Evolutionary conservation across 768 basidiomycete species (phyloP).

Genomic region (Royoungia palumana): DNA sequence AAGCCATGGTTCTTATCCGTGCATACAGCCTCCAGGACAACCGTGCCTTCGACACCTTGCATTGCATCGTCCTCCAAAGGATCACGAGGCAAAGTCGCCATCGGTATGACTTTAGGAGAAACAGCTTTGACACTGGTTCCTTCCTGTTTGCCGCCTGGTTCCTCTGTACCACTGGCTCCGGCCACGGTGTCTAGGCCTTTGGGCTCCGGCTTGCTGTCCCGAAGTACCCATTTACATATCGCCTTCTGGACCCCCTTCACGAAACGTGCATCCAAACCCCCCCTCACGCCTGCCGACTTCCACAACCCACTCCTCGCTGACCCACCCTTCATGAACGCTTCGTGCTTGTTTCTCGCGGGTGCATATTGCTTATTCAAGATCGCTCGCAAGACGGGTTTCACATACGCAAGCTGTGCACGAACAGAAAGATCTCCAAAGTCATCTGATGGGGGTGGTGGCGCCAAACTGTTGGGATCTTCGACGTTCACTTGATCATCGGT

Average conservation of each 20-base stretch:
- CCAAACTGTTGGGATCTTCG: constrained; percentile 19
- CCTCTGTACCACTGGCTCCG: neutral
- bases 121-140: neutral
- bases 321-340: constrained; percentile 58
- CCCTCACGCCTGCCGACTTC: constrained; percentile 35
- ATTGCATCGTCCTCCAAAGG: constrained; percentile 13
- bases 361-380: constrained; percentile 54
- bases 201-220: constrained; percentile 11
- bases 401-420: constrained; percentile 59
- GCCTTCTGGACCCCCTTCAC: constrained; percentile 35
- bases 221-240: constrained; percentile 29
- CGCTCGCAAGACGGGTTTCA: constrained; percentile 58
- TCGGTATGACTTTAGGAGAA: neutral
- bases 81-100: neutral
- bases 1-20: neutral
- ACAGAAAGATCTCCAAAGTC: constrained; percentile 51
- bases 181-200: constrained; percentile 2
- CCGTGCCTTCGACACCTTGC: constrained; percentile 15
- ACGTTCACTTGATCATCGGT: constrained; percentile 37
- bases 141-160: neutral
- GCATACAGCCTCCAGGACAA: neutral
- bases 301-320: constrained; percentile 36
- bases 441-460: constrained; percentile 40
- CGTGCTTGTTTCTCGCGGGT: constrained; percentile 50
- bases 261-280: constrained; percentile 36